Conservation (phyloP, 768 basidiomycete species). For the Leccinum broughii region DNA sequence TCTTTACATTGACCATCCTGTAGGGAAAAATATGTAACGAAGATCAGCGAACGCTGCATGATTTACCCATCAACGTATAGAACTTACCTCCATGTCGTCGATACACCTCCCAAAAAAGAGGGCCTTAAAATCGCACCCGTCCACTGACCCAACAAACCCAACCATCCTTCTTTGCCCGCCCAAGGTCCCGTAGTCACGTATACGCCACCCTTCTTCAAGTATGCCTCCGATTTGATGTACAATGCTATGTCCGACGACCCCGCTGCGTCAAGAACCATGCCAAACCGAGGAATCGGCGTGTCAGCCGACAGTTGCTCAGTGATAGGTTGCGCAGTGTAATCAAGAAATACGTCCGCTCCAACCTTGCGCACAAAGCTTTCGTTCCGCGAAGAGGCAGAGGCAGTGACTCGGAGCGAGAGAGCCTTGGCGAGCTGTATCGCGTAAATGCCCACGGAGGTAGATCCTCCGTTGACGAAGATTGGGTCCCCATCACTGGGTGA, state of each 20-base stretch:
- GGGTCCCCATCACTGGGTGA: constrained; percentile 38
- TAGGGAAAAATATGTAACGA: background rate
- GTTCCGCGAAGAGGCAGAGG: constrained; percentile 61
- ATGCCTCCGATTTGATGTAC: constrained; percentile 50
- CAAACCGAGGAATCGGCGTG: constrained; percentile 51
- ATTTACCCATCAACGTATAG: no score
- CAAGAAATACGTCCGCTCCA: constrained; percentile 72
- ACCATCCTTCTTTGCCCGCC: constrained; percentile 10
- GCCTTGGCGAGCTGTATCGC: constrained; percentile 76
- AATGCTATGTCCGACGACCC: constrained; percentile 50
- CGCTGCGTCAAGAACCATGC: constrained; percentile 61
- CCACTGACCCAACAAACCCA: no score
- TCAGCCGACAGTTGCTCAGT: constrained; percentile 44
- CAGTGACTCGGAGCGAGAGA: constrained; percentile 55
- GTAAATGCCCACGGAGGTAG: constrained; percentile 64
- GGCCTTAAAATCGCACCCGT: no score
- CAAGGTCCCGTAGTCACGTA: constrained; percentile 56
- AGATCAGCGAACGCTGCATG: background rate
- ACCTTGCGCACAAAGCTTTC: constrained; percentile 53
- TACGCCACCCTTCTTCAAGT: constrained; percentile 49
- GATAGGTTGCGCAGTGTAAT: constrained; percentile 58
- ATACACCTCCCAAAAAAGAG: no score
- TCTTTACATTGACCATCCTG: constrained; percentile 32
- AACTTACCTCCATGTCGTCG: no score
- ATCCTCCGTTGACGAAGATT: constrained; percentile 72